Percentiles rank a stretch among this genome's conserved stretches.
phyloP scores from a whole-genome alignment of 805 yeast genomes.

The Monosporozyma aerobia region DNA sequence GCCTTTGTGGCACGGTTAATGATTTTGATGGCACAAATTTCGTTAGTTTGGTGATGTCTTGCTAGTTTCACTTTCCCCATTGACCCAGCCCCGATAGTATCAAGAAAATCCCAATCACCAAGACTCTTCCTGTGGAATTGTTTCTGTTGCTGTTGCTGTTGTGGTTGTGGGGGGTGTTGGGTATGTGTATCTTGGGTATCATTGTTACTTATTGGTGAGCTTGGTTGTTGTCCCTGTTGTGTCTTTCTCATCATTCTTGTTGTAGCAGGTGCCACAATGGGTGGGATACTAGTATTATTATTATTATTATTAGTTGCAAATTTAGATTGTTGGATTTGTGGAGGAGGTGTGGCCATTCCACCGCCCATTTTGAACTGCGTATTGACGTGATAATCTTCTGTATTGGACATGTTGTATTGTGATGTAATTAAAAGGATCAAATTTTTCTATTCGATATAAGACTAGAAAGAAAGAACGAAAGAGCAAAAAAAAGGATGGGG shows the following conservation, averaged over 20 bases:
- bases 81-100: conserved; percentile 95
- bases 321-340: not conserved
- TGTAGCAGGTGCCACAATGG: conserved; percentile 24
- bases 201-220: conserved; percentile 3
- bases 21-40: conserved; percentile 85
- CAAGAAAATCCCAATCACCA: conserved; percentile 94
- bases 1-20: conserved; percentile 82
- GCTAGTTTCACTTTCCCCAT: conserved; percentile 99
- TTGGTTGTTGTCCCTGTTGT: conserved; percentile 4
- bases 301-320: not conserved
- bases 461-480: not conserved
- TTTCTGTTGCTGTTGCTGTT: conserved; percentile 8
- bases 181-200: not conserved
- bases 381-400: conserved; percentile 22
- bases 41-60: conserved; percentile 68
- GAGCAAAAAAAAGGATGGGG: not conserved
- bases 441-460: no score
- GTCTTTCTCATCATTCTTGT: conserved; percentile 10
- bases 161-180: not conserved
- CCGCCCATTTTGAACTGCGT: conserved; percentile 26
- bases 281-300: not conserved
- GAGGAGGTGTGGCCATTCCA: conserved; percentile 2
- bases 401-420: conserved; percentile 4
- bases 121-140: conserved; percentile 75
- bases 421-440: not conserved